Conservation (phyloP, 495 filamentous ascomycete species). For the Aspergillus heteromorphus region DNA sequence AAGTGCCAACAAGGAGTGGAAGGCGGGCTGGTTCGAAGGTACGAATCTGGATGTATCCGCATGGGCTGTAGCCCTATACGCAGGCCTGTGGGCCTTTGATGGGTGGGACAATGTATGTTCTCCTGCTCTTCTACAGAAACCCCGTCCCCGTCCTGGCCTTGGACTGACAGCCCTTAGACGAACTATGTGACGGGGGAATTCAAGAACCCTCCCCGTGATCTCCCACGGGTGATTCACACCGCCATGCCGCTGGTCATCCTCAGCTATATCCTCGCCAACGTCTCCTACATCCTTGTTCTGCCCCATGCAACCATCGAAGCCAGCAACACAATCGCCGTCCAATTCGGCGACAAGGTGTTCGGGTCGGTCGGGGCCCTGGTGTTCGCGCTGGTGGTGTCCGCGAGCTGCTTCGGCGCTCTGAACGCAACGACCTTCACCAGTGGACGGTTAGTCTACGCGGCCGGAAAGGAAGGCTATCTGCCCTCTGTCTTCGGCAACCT, state of each 20-base stretch:
- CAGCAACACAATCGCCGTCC: conserved; percentile 87
- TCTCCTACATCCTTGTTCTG: conserved; percentile 93
- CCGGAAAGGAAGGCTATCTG: conserved; percentile 92
- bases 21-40: conserved; percentile 83
- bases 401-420: conserved; percentile 84
- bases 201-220: conserved; percentile 80
- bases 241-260: conserved; percentile 93
- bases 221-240: conserved; percentile 93
- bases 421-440: conserved; percentile 95
- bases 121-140: not conserved
- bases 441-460: conserved; percentile 86
- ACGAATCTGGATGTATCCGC: conserved; percentile 72
- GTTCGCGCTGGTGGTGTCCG: conserved; percentile 82
- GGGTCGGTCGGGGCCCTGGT: conserved; percentile 75
- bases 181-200: conserved; percentile 98
- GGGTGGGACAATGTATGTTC: conserved; percentile 93
- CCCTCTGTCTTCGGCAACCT: conserved; percentile 78
- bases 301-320: conserved; percentile 72
- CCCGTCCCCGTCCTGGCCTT: not conserved
- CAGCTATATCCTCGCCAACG: conserved; percentile 83
- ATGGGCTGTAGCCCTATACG: conserved; percentile 91
- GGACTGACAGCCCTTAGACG: conserved; percentile 50
- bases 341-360: conserved; percentile 88
- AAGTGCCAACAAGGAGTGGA: conserved; percentile 79
- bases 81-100: conserved; percentile 95